Evolutionary conservation across 345 rosid species (phyloP), one percentile per base, ranked within the genome.

Genomic region (Corchorus capsularis): DNA sequence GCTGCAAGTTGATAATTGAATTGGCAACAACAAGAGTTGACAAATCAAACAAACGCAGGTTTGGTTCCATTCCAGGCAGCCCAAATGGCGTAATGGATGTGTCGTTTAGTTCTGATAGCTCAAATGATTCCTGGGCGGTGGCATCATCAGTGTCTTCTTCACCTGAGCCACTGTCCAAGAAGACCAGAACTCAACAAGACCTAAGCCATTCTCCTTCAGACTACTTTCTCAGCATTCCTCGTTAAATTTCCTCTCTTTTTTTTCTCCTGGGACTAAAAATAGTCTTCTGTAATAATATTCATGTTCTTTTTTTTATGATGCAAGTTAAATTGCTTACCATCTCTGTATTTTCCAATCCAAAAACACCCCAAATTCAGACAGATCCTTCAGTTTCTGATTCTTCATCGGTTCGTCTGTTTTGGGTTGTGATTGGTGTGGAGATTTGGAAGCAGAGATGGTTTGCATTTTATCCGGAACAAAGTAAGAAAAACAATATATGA

Each of bases 41-140:
- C 65, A 73, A 73, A 73, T 77, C 75, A 77, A 81, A 79, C 59
- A 90, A 86, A 54, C 86, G 93, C 60, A 88, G 82, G 76, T 84
- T 80, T 17, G 79, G 80, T n/a, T 85, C 90, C 3, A 63, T 79
- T 22, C 88, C 94, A 0, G 84, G 88, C 34, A 92, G 97, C 81
- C 97, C 94, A 63, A 86, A 84, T 46, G 91, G 90, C 1, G 90
- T 90, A 62, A 86, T 92, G 77, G 97, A 89, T 56, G 81, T 82
- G 78, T 88, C 88, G 32, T 89, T 89, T 77, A 87, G 92, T 83
- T 87, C 91, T 20, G 92, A 86, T 20, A 82, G 84, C 76, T 88
- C 92, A 15, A 82, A 82, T 72, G 88, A 86, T 69, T 84, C 89
- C 5, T 87, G 88, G 91, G 79, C 84, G 0, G 83, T 50, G 82